Conservation (phyloP, 73 alveolate genomes). For the Effrenium voratum region DNA sequence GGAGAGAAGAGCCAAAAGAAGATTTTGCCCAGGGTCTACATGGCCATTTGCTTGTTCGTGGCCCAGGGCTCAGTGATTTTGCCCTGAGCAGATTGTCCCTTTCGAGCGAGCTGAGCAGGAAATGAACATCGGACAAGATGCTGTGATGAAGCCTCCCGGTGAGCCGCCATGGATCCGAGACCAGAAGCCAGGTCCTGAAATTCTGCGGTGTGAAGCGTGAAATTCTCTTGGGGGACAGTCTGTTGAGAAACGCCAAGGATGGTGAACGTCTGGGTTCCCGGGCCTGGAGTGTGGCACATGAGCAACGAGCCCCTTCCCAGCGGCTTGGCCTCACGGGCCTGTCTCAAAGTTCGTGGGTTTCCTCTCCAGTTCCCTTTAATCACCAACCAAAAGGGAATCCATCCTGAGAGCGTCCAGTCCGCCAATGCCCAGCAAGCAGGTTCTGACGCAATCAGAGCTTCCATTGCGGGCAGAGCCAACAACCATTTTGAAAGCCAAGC, state of each 20-base stretch:
- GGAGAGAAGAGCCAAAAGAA: no score
- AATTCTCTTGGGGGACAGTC: neutral
- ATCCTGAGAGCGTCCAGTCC: no score
- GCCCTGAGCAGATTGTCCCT: neutral
- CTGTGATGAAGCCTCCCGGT: conserved; percentile 91
- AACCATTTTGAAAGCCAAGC: no score
- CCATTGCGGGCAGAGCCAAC: no score
- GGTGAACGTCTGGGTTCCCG: conserved; percentile 54
- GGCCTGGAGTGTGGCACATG: conserved; percentile 65
- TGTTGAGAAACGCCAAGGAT: conserved; percentile 8
- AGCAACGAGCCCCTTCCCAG: conserved; percentile 68
- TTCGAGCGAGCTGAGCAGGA: neutral
- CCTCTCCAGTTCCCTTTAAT: no score
- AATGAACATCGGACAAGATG: conserved; percentile 76
- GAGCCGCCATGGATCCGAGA: conserved; percentile 94
- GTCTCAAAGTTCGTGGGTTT: no score
- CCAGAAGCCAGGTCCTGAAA: conserved; percentile 41
- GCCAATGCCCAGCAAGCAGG: no score
- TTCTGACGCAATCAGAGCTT: no score
- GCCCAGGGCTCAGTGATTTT: neutral
- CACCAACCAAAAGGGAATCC: no score
- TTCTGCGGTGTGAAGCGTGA: no score
- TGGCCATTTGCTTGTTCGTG: conserved; percentile 69
- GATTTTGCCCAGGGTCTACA: conserved; percentile 66
- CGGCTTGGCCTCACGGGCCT: no score